These are phyloP conservation scores for Leccinum boreale DNA, from an alignment of 768 basidiomycete genomes.

Conservation along the genomic window DNA sequence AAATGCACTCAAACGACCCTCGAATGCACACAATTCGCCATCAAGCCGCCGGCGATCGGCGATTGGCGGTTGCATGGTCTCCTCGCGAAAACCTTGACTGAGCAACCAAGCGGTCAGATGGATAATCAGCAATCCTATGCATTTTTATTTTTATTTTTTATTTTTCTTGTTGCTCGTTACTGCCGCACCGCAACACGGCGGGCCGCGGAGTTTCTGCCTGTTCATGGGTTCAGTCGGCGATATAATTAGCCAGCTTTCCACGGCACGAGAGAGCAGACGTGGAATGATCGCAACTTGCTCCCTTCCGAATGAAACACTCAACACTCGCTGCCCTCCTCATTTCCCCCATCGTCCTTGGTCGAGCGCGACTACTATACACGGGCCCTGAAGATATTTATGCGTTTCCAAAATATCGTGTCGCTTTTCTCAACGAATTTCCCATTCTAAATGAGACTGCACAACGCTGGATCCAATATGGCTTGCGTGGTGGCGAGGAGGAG, in stretches of 20 bases:
- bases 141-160: neutral
- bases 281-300: neutral
- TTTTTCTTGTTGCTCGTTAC: neutral
- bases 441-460: slow-evolving; percentile 69
- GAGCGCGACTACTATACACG: slow-evolving; percentile 51
- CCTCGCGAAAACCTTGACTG: slow-evolving; percentile 18
- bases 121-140: slow-evolving; percentile 1
- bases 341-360: slow-evolving; percentile 10
- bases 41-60: slow-evolving; percentile 26
- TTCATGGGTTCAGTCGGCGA: slow-evolving; percentile 31
- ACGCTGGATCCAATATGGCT: slow-evolving; percentile 69
- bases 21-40: slow-evolving; percentile 4
- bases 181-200: neutral
- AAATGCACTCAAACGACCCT: slow-evolving; percentile 1
- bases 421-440: slow-evolving; percentile 78
- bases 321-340: slow-evolving; percentile 16
- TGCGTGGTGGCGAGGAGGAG: slow-evolving; percentile 71
- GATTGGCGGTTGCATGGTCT: slow-evolving; percentile 28
- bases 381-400: slow-evolving; percentile 79
- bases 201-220: slow-evolving; percentile 28
- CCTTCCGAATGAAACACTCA: slow-evolving; percentile 17
- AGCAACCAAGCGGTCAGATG: neutral
- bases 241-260: slow-evolving; percentile 26
- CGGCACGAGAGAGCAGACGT: slow-evolving; percentile 11
- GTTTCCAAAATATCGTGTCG: slow-evolving; percentile 77